phyloP scores from a whole-genome alignment of 768 basidiomycete genomes.

The Imleria badia region DNA sequence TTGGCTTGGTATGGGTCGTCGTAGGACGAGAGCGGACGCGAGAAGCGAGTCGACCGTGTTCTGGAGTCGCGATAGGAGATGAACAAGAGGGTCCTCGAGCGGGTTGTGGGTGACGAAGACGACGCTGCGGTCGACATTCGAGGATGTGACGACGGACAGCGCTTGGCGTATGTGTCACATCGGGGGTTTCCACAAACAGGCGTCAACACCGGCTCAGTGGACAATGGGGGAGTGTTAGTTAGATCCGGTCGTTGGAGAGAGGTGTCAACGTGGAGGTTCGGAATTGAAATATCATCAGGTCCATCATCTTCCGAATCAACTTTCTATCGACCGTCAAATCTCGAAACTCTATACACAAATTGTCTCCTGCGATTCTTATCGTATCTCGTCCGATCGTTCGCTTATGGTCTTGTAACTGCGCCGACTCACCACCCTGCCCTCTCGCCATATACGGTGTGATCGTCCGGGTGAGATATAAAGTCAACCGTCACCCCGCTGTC shows the following conservation, averaged over 20 bases:
- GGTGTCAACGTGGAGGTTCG: background rate
- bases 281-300: slow-evolving; percentile 2
- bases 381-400: slow-evolving; percentile 32
- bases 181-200: slow-evolving; percentile 18
- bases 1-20: slow-evolving; percentile 45
- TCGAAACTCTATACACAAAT: slow-evolving; percentile 18
- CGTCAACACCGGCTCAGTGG: slow-evolving; percentile 16
- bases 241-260: background rate
- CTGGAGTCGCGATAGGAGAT: slow-evolving; percentile 88
- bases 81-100: slow-evolving; percentile 90
- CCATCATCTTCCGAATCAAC: slow-evolving; percentile 11
- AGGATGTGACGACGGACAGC: slow-evolving; percentile 16
- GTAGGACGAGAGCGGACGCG: slow-evolving; percentile 42
- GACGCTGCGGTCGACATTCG: slow-evolving; percentile 33
- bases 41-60: slow-evolving; percentile 41
- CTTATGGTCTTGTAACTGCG: slow-evolving; percentile 32
- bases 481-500: slow-evolving; percentile 13
- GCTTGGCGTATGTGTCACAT: slow-evolving; percentile 20
- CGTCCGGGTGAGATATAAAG: slow-evolving; percentile 33
- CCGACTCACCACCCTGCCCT: slow-evolving; percentile 15
- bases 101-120: slow-evolving; percentile 53
- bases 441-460: slow-evolving; percentile 15
- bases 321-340: slow-evolving; percentile 22
- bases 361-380: slow-evolving; percentile 25
- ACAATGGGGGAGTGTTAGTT: no score